Evolutionary conservation across 83 land plant species (phyloP).

Genomic region (Picea abies): DNA sequence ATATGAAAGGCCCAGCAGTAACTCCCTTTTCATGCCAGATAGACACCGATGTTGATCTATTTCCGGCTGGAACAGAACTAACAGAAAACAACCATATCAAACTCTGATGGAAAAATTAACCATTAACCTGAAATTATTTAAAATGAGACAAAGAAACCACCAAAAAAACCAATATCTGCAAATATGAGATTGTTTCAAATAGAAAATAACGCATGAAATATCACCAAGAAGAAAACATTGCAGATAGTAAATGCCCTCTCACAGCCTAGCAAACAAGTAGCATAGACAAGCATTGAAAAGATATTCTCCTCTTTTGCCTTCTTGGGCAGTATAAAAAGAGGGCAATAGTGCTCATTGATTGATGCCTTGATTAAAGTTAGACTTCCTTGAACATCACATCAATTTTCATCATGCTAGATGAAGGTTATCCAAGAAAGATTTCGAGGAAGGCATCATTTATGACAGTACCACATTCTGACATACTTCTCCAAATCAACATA

Average conservation of each 20-base stretch:
- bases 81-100: constrained; percentile 8
- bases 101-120: background rate
- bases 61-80: constrained; percentile 29
- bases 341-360: background rate
- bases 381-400: background rate
- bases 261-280: background rate
- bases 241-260: too few species aligned
- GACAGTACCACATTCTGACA: background rate
- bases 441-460: background rate
- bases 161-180: background rate
- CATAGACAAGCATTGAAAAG: background rate
- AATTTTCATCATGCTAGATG: background rate
- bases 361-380: background rate
- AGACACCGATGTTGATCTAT: constrained; percentile 45
- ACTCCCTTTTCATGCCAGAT: constrained; percentile 52
- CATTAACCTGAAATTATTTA: background rate
- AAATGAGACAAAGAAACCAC: background rate
- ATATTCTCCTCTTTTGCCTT: background rate
- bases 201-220: too few species aligned
- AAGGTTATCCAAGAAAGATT: background rate
- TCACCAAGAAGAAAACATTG: background rate
- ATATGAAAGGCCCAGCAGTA: constrained; percentile 42
- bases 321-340: background rate
- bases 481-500: too few species aligned
- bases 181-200: background rate